phyloP scores from a whole-genome alignment of 768 basidiomycete species.

The Mycena olivaceomarginata region DNA sequence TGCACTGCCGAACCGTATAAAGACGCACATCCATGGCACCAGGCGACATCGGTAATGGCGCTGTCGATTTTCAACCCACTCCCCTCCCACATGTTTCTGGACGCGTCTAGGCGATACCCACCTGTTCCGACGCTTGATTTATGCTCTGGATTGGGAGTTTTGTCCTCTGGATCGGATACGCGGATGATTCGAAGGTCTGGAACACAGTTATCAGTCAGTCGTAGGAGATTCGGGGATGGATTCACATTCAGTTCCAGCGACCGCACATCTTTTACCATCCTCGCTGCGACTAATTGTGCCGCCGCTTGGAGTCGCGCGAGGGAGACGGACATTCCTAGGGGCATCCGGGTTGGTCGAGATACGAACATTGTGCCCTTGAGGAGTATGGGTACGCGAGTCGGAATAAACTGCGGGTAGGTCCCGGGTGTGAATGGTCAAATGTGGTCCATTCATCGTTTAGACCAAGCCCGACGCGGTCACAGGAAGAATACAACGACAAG shows the following conservation, averaged over 20 bases:
- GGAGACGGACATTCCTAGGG: constrained; percentile 73
- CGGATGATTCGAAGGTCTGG: constrained; percentile 78
- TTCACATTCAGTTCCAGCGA: constrained; percentile 88
- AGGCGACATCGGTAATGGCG: constrained; percentile 87
- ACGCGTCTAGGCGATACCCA: constrained; percentile 81
- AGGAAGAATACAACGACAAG: not conserved
- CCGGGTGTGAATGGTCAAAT: constrained; percentile 36
- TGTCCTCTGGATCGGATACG: constrained; percentile 67
- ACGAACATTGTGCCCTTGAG: constrained; percentile 57
- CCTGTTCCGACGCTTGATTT: constrained; percentile 74
- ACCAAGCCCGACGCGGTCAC: not conserved
- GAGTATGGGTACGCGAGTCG: constrained; percentile 64
- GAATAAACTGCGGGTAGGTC: constrained; percentile 53
- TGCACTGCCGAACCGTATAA: not conserved
- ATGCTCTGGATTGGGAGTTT: constrained; percentile 63
- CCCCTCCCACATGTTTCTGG: constrained; percentile 86
- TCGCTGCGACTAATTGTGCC: constrained; percentile 81
- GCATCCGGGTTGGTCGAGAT: constrained; percentile 47
- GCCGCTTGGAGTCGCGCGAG: constrained; percentile 75
- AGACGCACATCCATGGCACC: constrained; percentile 79
- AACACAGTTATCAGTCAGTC: not conserved
- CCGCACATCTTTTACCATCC: constrained; percentile 80
- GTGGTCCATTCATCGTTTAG: constrained; percentile 5
- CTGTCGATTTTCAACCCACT: constrained; percentile 88
- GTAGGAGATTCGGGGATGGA: not conserved